Evolutionary conservation across 768 basidiomycete species (phyloP).

Genomic region (Leucogyrophana mollusca): DNA sequence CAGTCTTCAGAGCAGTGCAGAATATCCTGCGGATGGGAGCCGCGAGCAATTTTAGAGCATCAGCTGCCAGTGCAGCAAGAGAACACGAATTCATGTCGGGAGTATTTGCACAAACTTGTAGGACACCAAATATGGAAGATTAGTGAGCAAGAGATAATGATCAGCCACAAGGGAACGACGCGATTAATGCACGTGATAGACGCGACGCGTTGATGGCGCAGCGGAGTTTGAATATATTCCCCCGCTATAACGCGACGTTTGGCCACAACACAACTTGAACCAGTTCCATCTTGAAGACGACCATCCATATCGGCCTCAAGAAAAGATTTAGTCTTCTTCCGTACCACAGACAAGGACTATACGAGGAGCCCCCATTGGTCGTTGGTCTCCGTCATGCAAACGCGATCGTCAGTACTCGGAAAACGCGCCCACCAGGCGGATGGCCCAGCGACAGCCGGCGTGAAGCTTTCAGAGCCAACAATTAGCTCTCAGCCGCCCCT

Average conservation of each 20-base stretch:
- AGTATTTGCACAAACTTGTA: too few species aligned
- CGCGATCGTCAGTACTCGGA: conserved; percentile 48
- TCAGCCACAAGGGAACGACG: too few species aligned
- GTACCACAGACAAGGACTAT: too few species aligned
- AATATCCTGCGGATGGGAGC: too few species aligned
- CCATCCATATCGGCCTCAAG: neutral
- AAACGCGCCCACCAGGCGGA: conserved; percentile 46
- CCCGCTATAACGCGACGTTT: conserved; percentile 14
- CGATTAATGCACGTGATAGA: conserved; percentile 13
- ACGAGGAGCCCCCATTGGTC: conserved; percentile 11
- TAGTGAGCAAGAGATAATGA: neutral
- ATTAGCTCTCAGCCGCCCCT: conserved; percentile 5
- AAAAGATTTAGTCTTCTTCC: neutral
- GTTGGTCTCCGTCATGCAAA: conserved; percentile 34
- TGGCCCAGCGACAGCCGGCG: conserved; percentile 4
- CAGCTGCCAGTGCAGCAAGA: too few species aligned
- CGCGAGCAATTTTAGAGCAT: too few species aligned
- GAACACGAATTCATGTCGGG: too few species aligned
- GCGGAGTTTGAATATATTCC: conserved; percentile 24
- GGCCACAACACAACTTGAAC: conserved; percentile 4
- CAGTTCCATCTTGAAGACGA: neutral
- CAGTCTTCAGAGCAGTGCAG: too few species aligned
- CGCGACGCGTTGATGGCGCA: conserved; percentile 22
- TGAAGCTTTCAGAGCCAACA: conserved; percentile 5
- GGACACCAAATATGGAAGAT: too few species aligned